These are phyloP conservation scores for Albizia julibrissin DNA, from an alignment of 306 rosid species.

Conservation along the genomic window DNA sequence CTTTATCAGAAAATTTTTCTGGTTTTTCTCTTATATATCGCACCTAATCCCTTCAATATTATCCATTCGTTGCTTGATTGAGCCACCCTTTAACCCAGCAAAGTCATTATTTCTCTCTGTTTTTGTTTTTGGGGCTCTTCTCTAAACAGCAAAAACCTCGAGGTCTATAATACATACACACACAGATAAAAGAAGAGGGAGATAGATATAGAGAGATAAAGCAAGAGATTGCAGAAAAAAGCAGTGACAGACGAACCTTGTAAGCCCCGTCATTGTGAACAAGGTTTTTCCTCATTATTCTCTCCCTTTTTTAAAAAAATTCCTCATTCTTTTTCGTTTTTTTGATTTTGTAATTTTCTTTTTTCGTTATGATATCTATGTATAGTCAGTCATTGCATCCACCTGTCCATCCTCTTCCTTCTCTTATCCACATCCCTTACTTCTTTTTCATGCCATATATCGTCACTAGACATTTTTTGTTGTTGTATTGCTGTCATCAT, in stretches of 20 bases:
- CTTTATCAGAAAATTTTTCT: constrained; percentile 1
- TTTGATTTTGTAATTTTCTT: not conserved
- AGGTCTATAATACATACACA: not conserved
- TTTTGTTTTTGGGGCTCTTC: constrained; percentile 18
- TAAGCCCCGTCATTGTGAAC: constrained; percentile 75
- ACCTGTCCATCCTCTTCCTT: not conserved
- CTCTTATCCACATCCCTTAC: constrained; percentile 21
- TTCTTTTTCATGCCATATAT: not conserved
- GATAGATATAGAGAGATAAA: not conserved
- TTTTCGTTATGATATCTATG: constrained; percentile 24
- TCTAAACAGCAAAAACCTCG: constrained; percentile 23
- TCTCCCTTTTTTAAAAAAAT: constrained; percentile 1
- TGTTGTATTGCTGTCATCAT: constrained; percentile 17
- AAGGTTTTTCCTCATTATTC: constrained; percentile 60
- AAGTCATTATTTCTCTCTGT: constrained; percentile 10
- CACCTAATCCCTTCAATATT: constrained; percentile 7
- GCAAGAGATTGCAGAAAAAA: constrained; percentile 31
- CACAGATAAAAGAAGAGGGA: not conserved
- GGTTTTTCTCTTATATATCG: constrained; percentile 1
- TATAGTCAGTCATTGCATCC: not conserved
- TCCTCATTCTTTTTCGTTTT: not conserved
- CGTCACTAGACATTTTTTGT: constrained; percentile 1
- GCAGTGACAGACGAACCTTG: constrained; percentile 41
- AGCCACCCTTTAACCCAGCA: constrained; percentile 32
- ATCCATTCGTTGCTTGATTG: constrained; percentile 34